Evolutionary conservation across 2,329 filamentous ascomycete genomes (phyloP), one percentile per base, ranked within the genome.

Genomic region (Saccharata proteae): DNA sequence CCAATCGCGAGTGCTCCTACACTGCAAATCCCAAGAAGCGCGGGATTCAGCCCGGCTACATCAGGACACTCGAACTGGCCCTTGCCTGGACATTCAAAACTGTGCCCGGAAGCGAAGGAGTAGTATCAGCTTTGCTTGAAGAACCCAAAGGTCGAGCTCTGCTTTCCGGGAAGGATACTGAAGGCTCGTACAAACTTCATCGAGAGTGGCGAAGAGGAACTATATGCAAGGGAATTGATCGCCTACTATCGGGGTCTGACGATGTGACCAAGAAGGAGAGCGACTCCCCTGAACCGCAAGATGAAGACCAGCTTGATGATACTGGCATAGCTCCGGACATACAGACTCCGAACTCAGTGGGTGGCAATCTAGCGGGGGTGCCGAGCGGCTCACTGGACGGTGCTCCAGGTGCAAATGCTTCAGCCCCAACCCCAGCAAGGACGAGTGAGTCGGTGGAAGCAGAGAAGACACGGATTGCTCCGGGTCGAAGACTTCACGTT

Each of bases 11-110:
- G 19, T 86, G 81, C 51, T 75, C 76, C 11, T 86, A 85, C 50
- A 73, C 78, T 38, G 68, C 77, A 32, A 74, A 73, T 32, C 74
- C 77, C 6, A 83, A 82, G 54, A 84, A 84, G 51, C 67, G 80
- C 40, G 80, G 81, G 4, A 72, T 86, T 8, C 80, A 80, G 43
- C 80, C 80, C n/a, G 80, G 81, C 11, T 84, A 85, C 46, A 77
- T 86, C 33, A 69, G 79, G 19, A 78, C 77, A 0, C 61, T 86
- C 12, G 80, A 86, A 51, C 54, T 80, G 25, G 68, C 76, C 7
- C 62, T 80, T 33, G 76, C 74, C 9, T 74, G 74, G 62, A 57
- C 80, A 1, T 77, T 82, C 38, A 66, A 72, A 37, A 68, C 69
- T 33, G 65, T 74, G 20, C 64, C 71, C 10, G 71, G 67, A 7